A percentile compares a stretch with the other conserved stretches of the same genome.
These are phyloP conservation scores for Paragyromitra xinjiangensis DNA, from an alignment of 495 filamentous ascomycete species.

Conservation along the genomic window DNA sequence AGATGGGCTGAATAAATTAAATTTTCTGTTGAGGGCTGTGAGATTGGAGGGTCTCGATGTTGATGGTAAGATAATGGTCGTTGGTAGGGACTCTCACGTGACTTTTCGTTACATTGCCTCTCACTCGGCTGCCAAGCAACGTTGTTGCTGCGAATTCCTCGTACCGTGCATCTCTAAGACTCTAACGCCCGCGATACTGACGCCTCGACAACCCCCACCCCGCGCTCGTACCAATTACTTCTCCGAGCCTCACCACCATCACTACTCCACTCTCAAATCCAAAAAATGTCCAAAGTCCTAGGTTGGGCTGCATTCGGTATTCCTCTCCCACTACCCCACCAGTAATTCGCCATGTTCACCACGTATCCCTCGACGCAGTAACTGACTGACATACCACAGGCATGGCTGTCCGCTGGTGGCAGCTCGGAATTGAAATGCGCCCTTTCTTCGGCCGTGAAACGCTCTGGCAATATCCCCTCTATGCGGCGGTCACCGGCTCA, in stretches of 20 bases:
- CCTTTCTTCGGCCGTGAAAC: conserved; percentile 81
- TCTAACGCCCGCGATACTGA: neutral
- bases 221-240: conserved; percentile 4
- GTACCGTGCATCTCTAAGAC: conserved; percentile 12
- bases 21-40: too few species aligned
- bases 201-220: too few species aligned
- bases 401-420: conserved; percentile 88
- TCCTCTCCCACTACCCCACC: conserved; percentile 53
- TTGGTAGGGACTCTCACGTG: conserved; percentile 1
- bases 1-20: too few species aligned
- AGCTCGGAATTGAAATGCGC: conserved; percentile 98
- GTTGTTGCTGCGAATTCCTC: conserved; percentile 11
- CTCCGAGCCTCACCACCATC: neutral
- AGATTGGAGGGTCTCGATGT: too few species aligned
- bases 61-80: neutral
- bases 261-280: conserved; percentile 5
- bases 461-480: conserved; percentile 92
- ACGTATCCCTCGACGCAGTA: conserved; percentile 16
- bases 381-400: conserved; percentile 64
- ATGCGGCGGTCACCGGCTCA: conserved; percentile 80
- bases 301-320: conserved; percentile 99
- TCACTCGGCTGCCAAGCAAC: conserved; percentile 12
- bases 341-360: conserved; percentile 8
- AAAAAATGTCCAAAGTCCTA: conserved; percentile 80
- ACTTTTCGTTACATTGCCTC: conserved; percentile 1